A percentile compares a stretch with the other conserved stretches of the same genome.
phyloP scores from a whole-genome alignment of 331 rosid species.

The Acacia concinna region DNA sequence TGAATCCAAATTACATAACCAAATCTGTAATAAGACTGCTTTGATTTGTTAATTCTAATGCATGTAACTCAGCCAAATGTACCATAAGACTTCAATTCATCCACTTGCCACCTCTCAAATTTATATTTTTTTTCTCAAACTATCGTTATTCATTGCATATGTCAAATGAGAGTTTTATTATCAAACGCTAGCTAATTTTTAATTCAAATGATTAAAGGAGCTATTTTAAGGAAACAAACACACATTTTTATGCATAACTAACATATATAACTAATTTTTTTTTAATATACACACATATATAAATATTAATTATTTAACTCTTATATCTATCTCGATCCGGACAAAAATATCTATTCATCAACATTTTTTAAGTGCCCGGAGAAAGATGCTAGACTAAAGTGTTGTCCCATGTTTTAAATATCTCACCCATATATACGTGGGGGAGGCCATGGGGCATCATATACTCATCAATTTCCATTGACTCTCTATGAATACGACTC shows the following conservation, averaged over 20 bases:
- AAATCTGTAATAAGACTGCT: not conserved
- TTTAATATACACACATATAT: no score
- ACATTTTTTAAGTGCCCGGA: not conserved
- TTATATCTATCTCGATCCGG: no score
- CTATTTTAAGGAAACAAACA: no score
- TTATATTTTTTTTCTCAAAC: no score
- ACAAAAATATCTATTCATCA: no score
- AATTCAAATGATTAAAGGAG: no score
- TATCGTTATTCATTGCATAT: no score
- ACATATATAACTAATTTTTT: no score
- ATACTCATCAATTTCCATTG: not conserved
- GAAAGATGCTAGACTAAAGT: not conserved
- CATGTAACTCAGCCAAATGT: no score
- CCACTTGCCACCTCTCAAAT: rapidly evolving
- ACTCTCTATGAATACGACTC: not conserved
- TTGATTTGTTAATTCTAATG: not conserved
- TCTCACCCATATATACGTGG: not conserved
- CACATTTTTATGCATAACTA: not conserved
- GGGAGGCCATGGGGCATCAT: not conserved
- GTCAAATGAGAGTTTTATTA: no score
- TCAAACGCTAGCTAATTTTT: no score
- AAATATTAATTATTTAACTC: not conserved
- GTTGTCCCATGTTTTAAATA: not conserved
- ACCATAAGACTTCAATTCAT: not conserved
- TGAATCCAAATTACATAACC: not conserved